Evolutionary conservation across 352 stramenopile species (phyloP), one percentile per base, ranked within the genome.

Genomic region (Thraustochytrium sp.): DNA sequence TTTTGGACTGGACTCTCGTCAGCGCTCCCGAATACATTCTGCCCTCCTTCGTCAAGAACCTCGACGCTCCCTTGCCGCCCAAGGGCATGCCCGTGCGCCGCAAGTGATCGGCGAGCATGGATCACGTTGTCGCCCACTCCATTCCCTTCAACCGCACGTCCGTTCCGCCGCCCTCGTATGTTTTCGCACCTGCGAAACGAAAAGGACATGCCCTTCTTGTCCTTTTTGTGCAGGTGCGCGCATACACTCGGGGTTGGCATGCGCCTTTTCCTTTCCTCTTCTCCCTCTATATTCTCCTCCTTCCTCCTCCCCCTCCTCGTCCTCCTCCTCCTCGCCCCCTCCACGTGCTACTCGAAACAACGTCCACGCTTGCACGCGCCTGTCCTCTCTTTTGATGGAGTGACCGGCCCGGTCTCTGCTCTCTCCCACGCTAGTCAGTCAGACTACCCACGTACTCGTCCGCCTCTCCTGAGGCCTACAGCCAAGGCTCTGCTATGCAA

Each of bases 21-120:
- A 49, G 36, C 40, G 42, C 59, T 18, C 21, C 59, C 16, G 59
- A 72, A 9, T 31, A 72, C 13, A 72, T 72, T 29, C 59, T 72
- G 26, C 59, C 59, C 26, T 72, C 59, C 26, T 72, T 72, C 36
- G 59, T 72, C 36, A 72, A 44, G 59, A 72, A 72, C 59, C 59
- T 72, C 59, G 59, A 72, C 59, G 59, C 59, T 21, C 59, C 59
- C 8, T 44, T 72, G 13, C 59, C 59, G 21, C 59, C 59, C 9
- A 72, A 72, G 40, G 59, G 59, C 59, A 72, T 72, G 59, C 59
- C 59, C 13, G 26, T 72, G 4, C 59, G 59, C 59, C 42, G 59
- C 42, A 72, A 72, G 59, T 72, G n/a, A 49, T 23, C n/a, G n/a
- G 0, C 48, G 48, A 55, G n/a, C 18, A n/a, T 55, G 16, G n/a